Evolutionary conservation across 1,284 basidiomycete genomes (phyloP).

Genomic region (Tilletiopsis washingtonensis): DNA sequence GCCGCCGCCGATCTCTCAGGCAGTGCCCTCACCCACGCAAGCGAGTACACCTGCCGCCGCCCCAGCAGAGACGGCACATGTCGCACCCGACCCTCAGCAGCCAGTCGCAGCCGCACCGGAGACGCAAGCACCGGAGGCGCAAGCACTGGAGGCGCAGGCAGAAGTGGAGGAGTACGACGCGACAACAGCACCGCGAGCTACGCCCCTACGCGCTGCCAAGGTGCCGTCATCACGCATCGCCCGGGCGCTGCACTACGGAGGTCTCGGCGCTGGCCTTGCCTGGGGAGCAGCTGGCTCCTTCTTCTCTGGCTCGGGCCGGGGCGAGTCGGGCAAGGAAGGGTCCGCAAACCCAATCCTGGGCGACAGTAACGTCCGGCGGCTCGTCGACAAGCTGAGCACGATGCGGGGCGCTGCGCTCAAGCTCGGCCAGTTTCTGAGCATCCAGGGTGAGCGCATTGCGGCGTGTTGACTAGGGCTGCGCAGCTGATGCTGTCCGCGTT

Average conservation of each 20-base stretch:
- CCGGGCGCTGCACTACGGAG: conserved; percentile 43
- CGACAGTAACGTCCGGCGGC: conserved; percentile 67
- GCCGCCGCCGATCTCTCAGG: no score
- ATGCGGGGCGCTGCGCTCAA: conserved; percentile 97
- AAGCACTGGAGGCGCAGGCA: neutral
- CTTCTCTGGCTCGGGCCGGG: conserved; percentile 6
- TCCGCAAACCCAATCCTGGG: conserved; percentile 20
- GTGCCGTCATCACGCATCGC: conserved; percentile 45
- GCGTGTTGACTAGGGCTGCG: neutral
- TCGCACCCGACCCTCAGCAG: no score
- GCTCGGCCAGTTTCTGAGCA: conserved; percentile 92
- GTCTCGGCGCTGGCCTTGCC: conserved; percentile 42
- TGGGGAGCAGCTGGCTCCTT: conserved; percentile 39
- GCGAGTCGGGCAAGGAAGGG: conserved; percentile 1
- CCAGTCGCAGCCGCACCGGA: no score
- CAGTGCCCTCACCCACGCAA: no score
- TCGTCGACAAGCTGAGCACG: conserved; percentile 82
- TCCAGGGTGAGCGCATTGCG: conserved; percentile 58
- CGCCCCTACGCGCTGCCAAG: conserved; percentile 36
- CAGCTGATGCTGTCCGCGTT: neutral
- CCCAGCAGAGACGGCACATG: no score
- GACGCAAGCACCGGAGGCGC: no score
- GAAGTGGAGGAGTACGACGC: conserved; percentile 40
- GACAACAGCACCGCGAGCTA: conserved; percentile 21
- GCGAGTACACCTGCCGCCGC: no score